Percentiles rank a stretch among this genome's conserved stretches.
Conservation (phyloP, 1,139 yeast genomes). For the Blastobotrys indianensis region DNA sequence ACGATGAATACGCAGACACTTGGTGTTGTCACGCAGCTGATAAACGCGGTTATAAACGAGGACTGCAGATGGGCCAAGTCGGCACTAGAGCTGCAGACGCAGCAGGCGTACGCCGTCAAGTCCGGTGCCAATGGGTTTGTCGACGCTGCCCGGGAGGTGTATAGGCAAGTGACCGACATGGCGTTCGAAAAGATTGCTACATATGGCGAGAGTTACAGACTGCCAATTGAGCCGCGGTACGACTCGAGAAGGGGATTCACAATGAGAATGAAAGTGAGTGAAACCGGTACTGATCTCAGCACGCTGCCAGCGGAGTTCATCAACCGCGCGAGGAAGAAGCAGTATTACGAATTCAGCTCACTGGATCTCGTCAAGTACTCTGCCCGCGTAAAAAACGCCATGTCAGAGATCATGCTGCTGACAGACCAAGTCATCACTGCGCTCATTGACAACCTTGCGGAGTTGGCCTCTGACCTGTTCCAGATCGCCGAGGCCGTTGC, state of each 20-base stretch:
- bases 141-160: slow-evolving; percentile 6
- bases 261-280: not conserved
- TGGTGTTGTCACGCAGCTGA: slow-evolving; percentile 36
- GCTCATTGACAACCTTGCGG: slow-evolving; percentile 46
- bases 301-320: not conserved
- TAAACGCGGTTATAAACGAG: slow-evolving; percentile 40
- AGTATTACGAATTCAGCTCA: slow-evolving; percentile 1
- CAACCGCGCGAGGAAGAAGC: not conserved
- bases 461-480: slow-evolving; percentile 44
- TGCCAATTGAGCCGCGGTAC: slow-evolving; percentile 1
- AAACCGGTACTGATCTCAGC: not conserved
- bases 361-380: slow-evolving; percentile 1
- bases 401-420: not conserved
- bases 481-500: slow-evolving; percentile 46
- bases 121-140: slow-evolving; percentile 5
- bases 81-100: slow-evolving; percentile 2
- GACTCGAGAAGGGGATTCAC: slow-evolving; percentile 5
- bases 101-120: slow-evolving; percentile 4
- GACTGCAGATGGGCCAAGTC: slow-evolving; percentile 6
- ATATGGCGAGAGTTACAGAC: not conserved
- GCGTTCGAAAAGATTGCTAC: not conserved
- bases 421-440: slow-evolving; percentile 31
- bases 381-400: not conserved
- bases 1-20: slow-evolving; percentile 4
- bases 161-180: slow-evolving; percentile 5